A percentile compares a stretch with the other conserved stretches of the same genome.
phyloP scores from a whole-genome alignment of 352 stramenopile genomes.

The Pythium dissimile region DNA sequence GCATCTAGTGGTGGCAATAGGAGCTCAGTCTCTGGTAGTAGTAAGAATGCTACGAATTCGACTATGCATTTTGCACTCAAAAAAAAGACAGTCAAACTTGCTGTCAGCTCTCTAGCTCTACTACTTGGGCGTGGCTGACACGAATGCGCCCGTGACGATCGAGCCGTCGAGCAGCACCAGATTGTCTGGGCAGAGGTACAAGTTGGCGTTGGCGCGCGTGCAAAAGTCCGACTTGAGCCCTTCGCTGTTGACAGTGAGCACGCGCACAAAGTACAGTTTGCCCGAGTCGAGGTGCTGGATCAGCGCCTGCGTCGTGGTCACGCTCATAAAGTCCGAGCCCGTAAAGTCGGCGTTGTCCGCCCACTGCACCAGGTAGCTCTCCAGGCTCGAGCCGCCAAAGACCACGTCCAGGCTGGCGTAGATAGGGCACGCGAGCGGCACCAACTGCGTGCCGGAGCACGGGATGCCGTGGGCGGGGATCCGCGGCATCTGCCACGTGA shows the following conservation, averaged over 20 bases:
- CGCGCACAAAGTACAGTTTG: constrained; percentile 77
- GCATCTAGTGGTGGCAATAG: no score
- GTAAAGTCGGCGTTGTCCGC: constrained; percentile 60
- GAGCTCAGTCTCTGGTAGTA: no score
- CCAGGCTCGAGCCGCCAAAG: constrained; percentile 86
- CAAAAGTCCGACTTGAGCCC: constrained; percentile 75
- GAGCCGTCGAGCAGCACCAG: constrained; percentile 59
- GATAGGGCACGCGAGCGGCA: constrained; percentile 51
- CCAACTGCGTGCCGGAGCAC: constrained; percentile 54
- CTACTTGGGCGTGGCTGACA: constrained; percentile 35
- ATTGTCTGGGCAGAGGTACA: constrained; percentile 70
- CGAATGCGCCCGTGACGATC: constrained; percentile 53
- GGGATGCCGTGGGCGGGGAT: constrained; percentile 67
- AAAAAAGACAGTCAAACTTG: no score
- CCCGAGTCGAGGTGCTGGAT: constrained; percentile 63
- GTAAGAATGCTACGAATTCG: no score
- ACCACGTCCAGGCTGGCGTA: constrained; percentile 83
- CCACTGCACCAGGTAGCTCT: constrained; percentile 94
- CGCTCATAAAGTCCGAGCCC: constrained; percentile 63
- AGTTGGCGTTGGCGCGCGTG: constrained; percentile 40
- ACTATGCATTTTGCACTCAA: no score
- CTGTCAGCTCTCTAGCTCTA: no score
- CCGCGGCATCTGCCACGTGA: constrained; percentile 62
- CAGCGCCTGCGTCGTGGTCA: constrained; percentile 55
- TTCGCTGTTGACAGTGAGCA: constrained; percentile 81